Evolutionary conservation across 1,284 basidiomycete species (phyloP), one percentile per base, ranked within the genome.

Genomic region (Sporisorium exsertum): DNA sequence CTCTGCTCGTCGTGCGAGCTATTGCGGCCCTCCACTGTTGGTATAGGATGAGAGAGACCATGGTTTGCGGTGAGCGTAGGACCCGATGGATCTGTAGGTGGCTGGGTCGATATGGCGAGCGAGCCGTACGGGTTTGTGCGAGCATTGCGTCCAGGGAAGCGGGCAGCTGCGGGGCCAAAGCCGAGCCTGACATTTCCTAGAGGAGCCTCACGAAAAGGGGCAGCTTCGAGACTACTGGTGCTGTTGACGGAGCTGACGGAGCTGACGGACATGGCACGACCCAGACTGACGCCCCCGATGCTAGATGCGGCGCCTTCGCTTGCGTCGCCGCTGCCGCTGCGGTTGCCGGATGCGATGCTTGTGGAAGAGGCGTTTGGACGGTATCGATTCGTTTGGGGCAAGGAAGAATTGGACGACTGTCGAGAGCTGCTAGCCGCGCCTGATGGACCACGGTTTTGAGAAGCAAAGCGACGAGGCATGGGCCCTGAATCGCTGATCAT

Each of bases 161-260:
- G 61, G 26, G 51, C 26, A 9, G 33, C 62, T 33, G 51, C 32
- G 8, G 70, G 65, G 20, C 75, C 77, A 18, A 78, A 81, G 37
- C 78, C 72, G 3, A 69, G 58, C 7, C 81, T 58, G 50, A 77
- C 69, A 46, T 84, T 84, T n/a, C 83, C 83, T 12, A 79, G 61
- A 16, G 83, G 83, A 13, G 82, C 82, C 29, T 80, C 75, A 12
- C 83, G 79, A 45, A 85, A 85, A 12, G 83, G 83, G 0, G 71
- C 81, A 5, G 83, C 81, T 49, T 85, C 83, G 29, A 85, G 76
- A 62, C 82, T 84, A 58, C 76, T 80, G 18, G 81, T 81, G 68
- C 80, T 82, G 61, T 78, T 82, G 54, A 80, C 83, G 20, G 77
- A 80, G 65, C 80, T 82, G 24, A 82, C 79, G 12, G 78, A 81